Evolutionary conservation across 2,329 filamentous ascomycete genomes (phyloP), one percentile per base, ranked within the genome.

Genomic region (Neocucurbitaria cava): DNA sequence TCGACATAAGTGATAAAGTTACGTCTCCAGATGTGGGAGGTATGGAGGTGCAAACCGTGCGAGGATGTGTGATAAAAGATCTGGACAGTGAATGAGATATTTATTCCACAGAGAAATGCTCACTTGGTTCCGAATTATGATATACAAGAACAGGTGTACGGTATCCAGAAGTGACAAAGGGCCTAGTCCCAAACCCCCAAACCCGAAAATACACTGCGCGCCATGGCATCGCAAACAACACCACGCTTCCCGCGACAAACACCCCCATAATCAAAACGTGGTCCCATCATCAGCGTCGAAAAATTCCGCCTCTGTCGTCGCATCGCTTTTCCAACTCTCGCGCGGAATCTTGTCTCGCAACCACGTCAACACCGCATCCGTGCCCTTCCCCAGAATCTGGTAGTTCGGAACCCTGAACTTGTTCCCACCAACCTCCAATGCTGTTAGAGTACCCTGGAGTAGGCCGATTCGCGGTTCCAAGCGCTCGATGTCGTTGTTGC

Each of bases 341-440:
- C 60, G 68, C 2, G 90, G 87, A 31, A 96, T 89, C 50, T 89
- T 84, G 24, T 91, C 89, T 56, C 90, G 84, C 46, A 97, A 76
- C 89, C 92, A 96, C 45, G 87, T 82, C 62, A 97, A 78, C 0
- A 92, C 88, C 2, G 91, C 89, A 65, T 96, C 92, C 0, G 93
- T 97, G 0, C 94, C 94, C 58, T 92, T 90, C 56, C 94, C 90
- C 43, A 98, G 78, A 6, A 96, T 84, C 59, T 89, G 90, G 79
- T 89, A 93, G 52, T 90, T 86, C 0, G 94, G 94, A 28, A 97
- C 92, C 28, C 91, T 84, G 77, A 98, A 98, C 28, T 87, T 83
- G 72, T 98, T 98, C 0, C 92, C 92, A 24, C 85, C 85, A 3
- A 96, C 89, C 43, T 96, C 89, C 9, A 97, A 79, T 49, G 81